These are phyloP conservation scores for Cordyceps sp. DNA, from an alignment of 2,329 filamentous ascomycete species.

Conservation along the genomic window DNA sequence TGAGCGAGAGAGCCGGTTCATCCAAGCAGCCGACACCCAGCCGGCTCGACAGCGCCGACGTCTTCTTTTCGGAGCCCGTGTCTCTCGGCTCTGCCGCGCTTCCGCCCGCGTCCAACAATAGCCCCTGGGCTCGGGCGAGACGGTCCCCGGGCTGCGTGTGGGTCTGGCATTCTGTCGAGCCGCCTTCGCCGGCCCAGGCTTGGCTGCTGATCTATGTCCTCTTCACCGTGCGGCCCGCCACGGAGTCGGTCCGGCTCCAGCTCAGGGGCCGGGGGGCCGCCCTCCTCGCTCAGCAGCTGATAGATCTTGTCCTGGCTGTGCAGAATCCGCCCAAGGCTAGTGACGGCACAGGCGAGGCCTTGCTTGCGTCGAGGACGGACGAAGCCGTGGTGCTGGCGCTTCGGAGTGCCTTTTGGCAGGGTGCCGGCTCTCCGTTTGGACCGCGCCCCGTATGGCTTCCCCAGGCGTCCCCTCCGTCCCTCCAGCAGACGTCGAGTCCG, in stretches of 20 bases:
- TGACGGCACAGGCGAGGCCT: constrained; percentile 8
- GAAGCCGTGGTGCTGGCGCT: constrained; percentile 24
- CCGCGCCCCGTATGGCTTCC: constrained; percentile 45
- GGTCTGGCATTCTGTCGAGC: too few species aligned
- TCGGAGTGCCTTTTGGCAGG: constrained; percentile 51
- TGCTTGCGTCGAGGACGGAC: constrained; percentile 8
- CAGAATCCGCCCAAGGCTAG: constrained; percentile 25
- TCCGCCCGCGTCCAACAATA: constrained; percentile 34
- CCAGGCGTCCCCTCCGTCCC: constrained; percentile 20
- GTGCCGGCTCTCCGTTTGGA: constrained; percentile 50
- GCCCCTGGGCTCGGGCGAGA: too few species aligned
- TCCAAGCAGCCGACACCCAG: constrained; percentile 12
- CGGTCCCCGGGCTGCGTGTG: too few species aligned
- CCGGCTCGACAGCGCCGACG: constrained; percentile 14
- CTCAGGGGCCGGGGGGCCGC: constrained; percentile 21
- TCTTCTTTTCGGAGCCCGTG: constrained; percentile 28
- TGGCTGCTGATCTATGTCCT: constrained; percentile 37
- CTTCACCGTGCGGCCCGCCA: constrained; percentile 30
- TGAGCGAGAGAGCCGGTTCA: constrained; percentile 13
- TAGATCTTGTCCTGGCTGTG: constrained; percentile 29
- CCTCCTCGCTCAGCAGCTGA: constrained; percentile 21
- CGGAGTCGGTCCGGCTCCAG: constrained; percentile 30
- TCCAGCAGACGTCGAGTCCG: constrained; percentile 14
- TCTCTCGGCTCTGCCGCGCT: constrained; percentile 32
- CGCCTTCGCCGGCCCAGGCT: constrained; percentile 30